phyloP scores from a whole-genome alignment of 192 early-diverging fungal species.

The Coemansia sp. region DNA sequence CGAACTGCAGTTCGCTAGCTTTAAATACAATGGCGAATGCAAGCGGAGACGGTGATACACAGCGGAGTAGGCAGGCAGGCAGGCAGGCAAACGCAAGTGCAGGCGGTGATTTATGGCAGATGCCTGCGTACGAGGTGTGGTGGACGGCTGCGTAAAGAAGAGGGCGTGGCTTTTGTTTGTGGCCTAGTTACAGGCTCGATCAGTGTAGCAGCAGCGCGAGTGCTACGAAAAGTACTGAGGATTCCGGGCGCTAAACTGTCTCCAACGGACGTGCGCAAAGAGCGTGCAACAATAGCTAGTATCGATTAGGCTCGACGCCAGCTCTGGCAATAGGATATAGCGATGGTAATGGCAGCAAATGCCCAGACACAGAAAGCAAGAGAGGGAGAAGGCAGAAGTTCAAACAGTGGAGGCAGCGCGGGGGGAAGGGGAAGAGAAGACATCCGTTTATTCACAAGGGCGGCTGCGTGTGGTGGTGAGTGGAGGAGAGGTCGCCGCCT shows the following conservation, averaged over 20 bases:
- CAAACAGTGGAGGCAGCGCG: slow-evolving; percentile 1
- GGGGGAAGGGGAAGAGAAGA: neutral
- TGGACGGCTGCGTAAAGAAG: neutral
- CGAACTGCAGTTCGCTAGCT: neutral
- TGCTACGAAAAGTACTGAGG: neutral
- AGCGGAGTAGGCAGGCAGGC: neutral
- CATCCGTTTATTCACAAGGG: neutral
- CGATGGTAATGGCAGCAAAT: neutral
- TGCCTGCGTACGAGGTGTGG: neutral
- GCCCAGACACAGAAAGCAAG: neutral
- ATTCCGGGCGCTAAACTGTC: neutral
- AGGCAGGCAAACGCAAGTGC: neutral
- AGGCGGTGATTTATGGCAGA: slow-evolving; percentile 1
- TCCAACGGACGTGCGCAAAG: neutral
- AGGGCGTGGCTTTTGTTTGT: neutral
- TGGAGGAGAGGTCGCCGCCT: neutral
- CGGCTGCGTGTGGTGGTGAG: neutral
- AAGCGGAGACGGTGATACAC: neutral
- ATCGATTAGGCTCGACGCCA: neutral
- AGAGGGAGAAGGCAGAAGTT: neutral
- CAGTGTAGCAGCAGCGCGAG: neutral
- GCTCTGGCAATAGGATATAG: neutral
- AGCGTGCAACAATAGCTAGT: neutral
- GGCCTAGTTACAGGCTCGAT: neutral
- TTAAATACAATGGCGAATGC: slow-evolving; percentile 6